Percentiles rank a stretch among this genome's conserved stretches.
phyloP scores from a whole-genome alignment of 2,329 filamentous ascomycete species.

The Calonectria hawksworthii region DNA sequence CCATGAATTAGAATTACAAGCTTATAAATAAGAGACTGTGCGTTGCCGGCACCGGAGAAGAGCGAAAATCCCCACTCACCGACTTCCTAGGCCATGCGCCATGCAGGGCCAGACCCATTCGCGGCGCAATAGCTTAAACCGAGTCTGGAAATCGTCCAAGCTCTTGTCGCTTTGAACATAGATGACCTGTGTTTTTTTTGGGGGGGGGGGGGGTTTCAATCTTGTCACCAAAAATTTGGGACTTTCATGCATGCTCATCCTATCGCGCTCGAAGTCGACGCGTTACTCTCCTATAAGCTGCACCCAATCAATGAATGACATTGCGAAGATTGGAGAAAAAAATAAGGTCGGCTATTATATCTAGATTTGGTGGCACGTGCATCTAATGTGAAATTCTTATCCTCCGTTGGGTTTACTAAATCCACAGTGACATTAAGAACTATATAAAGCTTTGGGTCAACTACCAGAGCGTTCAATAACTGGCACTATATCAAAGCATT shows the following conservation, averaged over 20 bases:
- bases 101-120: background rate
- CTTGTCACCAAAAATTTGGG: too few species aligned
- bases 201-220: too few species aligned
- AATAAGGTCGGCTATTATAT: background rate
- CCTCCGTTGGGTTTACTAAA: background rate
- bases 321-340: background rate
- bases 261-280: background rate
- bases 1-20: background rate
- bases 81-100: background rate
- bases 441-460: background rate
- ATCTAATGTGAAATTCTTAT: background rate
- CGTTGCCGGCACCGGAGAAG: slow-evolving; percentile 6
- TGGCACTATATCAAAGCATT: background rate
- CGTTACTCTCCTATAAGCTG: background rate
- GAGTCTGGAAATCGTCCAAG: background rate
- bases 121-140: background rate
- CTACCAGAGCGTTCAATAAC: background rate
- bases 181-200: too few species aligned
- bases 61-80: background rate
- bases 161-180: background rate
- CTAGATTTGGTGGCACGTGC: background rate
- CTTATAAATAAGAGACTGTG: slow-evolving; percentile 8
- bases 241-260: too few species aligned
- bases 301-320: background rate
- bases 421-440: background rate